These are phyloP conservation scores for Asterella californica DNA, from an alignment of 225 moss, liverwort and hornwort species.

Conservation along the genomic window DNA sequence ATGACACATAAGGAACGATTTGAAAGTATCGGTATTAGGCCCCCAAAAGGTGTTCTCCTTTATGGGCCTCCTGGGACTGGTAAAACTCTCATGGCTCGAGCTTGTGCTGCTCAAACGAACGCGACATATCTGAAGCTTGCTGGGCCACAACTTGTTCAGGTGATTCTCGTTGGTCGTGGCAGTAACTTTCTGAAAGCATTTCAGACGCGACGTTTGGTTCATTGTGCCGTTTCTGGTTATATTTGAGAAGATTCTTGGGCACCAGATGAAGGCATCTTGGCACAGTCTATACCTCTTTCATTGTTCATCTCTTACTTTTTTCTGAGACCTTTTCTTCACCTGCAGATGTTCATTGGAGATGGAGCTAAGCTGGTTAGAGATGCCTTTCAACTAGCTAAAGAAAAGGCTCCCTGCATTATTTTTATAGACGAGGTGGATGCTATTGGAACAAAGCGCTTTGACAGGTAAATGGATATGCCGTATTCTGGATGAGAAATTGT, in stretches of 20 bases:
- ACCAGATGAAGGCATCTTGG: no score
- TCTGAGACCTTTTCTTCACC: background rate
- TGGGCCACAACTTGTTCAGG: slow-evolving; percentile 97
- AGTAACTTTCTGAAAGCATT: background rate
- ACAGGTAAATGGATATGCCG: slow-evolving; percentile 49
- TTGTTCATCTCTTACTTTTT: no score
- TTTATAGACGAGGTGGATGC: slow-evolving; percentile 99
- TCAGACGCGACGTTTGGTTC: background rate
- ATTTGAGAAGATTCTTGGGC: background rate
- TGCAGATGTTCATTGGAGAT: slow-evolving; percentile 97
- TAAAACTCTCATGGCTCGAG: slow-evolving; percentile 94
- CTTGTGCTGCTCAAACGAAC: slow-evolving; percentile 94
- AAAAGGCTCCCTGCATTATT: slow-evolving; percentile 95
- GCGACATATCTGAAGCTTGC: slow-evolving; percentile 93
- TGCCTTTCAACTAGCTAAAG: slow-evolving; percentile 88
- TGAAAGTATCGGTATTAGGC: slow-evolving; percentile 81
- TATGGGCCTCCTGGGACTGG: slow-evolving; percentile 98
- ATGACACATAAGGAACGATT: slow-evolving; percentile 98
- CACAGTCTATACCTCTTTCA: no score
- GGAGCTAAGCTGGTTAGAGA: slow-evolving; percentile 98
- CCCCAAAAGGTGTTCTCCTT: slow-evolving; percentile 90
- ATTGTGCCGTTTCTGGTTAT: background rate
- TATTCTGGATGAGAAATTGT: background rate
- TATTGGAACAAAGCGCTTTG: slow-evolving; percentile 96
- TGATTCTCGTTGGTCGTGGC: slow-evolving; percentile 4